Conservation (phyloP, 768 basidiomycete genomes). For the Pisolithus albus region DNA sequence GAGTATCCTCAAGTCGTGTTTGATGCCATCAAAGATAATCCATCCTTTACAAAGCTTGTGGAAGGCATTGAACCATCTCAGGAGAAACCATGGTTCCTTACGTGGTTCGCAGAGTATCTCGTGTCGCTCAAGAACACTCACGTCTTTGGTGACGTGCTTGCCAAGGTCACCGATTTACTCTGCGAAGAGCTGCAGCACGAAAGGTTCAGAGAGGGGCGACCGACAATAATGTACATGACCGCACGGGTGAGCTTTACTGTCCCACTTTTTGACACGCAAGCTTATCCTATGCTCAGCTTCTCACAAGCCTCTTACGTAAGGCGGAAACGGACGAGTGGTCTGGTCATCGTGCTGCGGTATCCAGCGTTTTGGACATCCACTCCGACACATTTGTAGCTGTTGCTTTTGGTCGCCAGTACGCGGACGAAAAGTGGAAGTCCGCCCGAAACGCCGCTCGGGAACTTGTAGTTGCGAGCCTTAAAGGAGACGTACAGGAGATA, state of each 20-base stretch:
- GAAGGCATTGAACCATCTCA: constrained; percentile 26
- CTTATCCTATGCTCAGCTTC: constrained; percentile 21
- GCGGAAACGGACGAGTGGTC: constrained; percentile 22
- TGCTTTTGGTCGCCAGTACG: constrained; percentile 36
- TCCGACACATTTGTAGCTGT: constrained; percentile 39
- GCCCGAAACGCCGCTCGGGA: constrained; percentile 36
- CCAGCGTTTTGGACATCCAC: constrained; percentile 45
- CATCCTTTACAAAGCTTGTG: constrained; percentile 43
- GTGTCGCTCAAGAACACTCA: constrained; percentile 43
- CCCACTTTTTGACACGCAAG: constrained; percentile 1
- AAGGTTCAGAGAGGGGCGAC: constrained; percentile 53
- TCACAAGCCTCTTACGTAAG: constrained; percentile 29
- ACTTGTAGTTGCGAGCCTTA: constrained; percentile 32
- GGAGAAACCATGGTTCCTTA: constrained; percentile 43
- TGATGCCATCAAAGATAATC: constrained; percentile 79
- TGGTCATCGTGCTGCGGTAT: constrained; percentile 25
- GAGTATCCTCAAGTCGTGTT: constrained; percentile 76
- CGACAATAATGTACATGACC: constrained; percentile 53
- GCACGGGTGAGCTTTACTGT: constrained; percentile 46
- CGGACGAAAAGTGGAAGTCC: constrained; percentile 35
- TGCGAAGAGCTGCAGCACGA: constrained; percentile 80
- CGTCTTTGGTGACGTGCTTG: constrained; percentile 60
- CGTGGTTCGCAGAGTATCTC: constrained; percentile 63
- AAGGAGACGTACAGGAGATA: constrained; percentile 30
- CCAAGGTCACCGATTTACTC: constrained; percentile 64